Conservation (phyloP, 805 yeast species). For the Sugiyamaella floridensis region DNA sequence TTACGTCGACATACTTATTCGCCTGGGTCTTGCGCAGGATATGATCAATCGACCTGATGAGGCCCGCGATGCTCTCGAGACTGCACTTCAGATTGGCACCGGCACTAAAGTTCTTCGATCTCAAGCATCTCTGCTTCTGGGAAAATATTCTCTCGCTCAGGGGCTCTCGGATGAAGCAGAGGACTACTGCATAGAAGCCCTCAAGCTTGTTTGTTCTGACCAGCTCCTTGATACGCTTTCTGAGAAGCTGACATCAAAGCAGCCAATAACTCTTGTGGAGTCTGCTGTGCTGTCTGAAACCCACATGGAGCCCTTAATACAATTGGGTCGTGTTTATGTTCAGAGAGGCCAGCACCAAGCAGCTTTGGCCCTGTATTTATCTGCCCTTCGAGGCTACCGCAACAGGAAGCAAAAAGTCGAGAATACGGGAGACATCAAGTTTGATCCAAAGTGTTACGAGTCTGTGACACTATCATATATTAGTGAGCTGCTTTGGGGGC, state of each 20-base stretch:
- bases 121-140: background rate
- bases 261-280: constrained; percentile 2
- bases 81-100: constrained; percentile 20
- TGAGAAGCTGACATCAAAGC: background rate
- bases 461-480: constrained; percentile 18
- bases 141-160: constrained; percentile 3
- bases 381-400: constrained; percentile 20
- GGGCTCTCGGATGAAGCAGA: constrained; percentile 3
- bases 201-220: constrained; percentile 6
- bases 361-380: constrained; percentile 22
- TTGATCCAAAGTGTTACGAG: constrained; percentile 14
- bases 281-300: background rate
- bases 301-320: constrained; percentile 18
- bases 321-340: constrained; percentile 20
- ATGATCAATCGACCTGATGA: constrained; percentile 16
- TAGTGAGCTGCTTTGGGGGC: constrained; percentile 24
- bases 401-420: constrained; percentile 1
- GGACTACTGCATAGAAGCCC: constrained; percentile 1
- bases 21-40: constrained; percentile 24
- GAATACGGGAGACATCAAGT: background rate
- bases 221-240: background rate
- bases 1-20: constrained; percentile 28
- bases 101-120: background rate
- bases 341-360: constrained; percentile 7
- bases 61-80: constrained; percentile 23